These are phyloP conservation scores for Tolypocladium inflatum DNA, from an alignment of 2,329 filamentous ascomycete species.

Conservation along the genomic window DNA sequence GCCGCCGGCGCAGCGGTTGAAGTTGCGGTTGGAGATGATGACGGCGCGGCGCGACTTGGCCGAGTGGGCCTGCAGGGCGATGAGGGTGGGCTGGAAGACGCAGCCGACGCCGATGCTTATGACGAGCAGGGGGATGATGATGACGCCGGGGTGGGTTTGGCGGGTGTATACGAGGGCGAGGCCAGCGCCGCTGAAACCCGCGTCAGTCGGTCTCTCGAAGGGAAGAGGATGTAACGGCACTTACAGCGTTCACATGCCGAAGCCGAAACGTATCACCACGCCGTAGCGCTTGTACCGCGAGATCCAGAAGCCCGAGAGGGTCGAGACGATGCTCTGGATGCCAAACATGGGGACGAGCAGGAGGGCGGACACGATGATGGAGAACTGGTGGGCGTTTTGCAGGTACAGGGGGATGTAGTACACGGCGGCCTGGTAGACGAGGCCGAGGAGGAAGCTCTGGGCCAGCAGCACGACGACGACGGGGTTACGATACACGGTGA, in stretches of 20 bases:
- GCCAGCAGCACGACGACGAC: conserved; percentile 44
- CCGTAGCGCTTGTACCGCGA: conserved; percentile 47
- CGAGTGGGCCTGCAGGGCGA: conserved; percentile 43
- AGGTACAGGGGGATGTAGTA: conserved; percentile 56
- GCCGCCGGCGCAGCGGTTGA: conserved; percentile 48
- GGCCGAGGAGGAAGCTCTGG: conserved; percentile 51
- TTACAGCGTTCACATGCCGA: conserved; percentile 24
- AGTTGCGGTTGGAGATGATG: conserved; percentile 53
- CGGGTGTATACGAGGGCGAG: conserved; percentile 40
- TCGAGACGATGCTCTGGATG: conserved; percentile 34
- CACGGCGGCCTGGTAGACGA: conserved; percentile 47
- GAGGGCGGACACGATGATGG: conserved; percentile 35
- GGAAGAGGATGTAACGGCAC: not conserved
- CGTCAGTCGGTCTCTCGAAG: not conserved
- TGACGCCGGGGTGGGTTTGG: conserved; percentile 32
- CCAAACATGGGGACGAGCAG: conserved; percentile 40
- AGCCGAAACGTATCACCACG: conserved; percentile 42
- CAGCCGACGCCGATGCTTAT: conserved; percentile 27
- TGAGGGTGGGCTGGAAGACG: conserved; percentile 33
- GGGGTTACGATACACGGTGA: conserved; percentile 43
- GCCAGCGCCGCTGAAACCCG: conserved; percentile 32
- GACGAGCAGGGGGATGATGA: conserved; percentile 34
- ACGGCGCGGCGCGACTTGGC: conserved; percentile 49
- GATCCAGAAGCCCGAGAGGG: conserved; percentile 47
- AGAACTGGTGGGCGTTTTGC: conserved; percentile 38